These are phyloP conservation scores for Talaromyces amestolkiae DNA, from an alignment of 2,329 filamentous ascomycete genomes.

Conservation along the genomic window DNA sequence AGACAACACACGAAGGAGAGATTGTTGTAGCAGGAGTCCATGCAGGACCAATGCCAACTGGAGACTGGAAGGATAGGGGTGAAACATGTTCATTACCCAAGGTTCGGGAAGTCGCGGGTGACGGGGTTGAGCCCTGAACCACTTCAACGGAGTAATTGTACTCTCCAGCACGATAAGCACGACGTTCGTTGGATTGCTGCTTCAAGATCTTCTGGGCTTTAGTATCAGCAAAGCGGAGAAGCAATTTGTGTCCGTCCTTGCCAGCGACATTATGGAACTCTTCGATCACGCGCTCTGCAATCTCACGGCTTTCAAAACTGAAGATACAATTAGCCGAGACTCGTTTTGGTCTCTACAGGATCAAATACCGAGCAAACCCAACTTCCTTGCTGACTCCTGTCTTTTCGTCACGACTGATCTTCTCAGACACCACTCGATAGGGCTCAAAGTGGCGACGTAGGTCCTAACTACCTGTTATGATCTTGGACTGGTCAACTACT, in stretches of 20 bases:
- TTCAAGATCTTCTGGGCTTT: slow-evolving; percentile 96
- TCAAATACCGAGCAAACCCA: slow-evolving; percentile 81
- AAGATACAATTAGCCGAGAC: slow-evolving; percentile 17
- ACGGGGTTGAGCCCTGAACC: slow-evolving; percentile 45
- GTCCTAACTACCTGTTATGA: slow-evolving; percentile 51
- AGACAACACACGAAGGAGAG: slow-evolving; percentile 45
- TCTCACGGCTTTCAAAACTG: slow-evolving; percentile 84
- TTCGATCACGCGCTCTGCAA: slow-evolving; percentile 85
- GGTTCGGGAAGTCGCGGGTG: slow-evolving; percentile 40
- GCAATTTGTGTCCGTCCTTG: slow-evolving; percentile 76
- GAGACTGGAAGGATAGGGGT: slow-evolving; percentile 44
- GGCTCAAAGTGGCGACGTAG: slow-evolving; percentile 63
- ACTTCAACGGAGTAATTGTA: slow-evolving; percentile 65
- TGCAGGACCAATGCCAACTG: slow-evolving; percentile 39
- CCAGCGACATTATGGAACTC: slow-evolving; percentile 80
- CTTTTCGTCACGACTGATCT: slow-evolving; percentile 87
- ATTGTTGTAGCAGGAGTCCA: slow-evolving; percentile 51
- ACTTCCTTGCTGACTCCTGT: slow-evolving; percentile 90
- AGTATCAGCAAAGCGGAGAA: slow-evolving; percentile 96
- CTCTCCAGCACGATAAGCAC: slow-evolving; percentile 93
- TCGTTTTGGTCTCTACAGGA: neutral
- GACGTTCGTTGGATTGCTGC: slow-evolving; percentile 89
- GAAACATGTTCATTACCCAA: slow-evolving; percentile 42
- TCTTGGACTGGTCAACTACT: neutral
- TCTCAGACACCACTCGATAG: slow-evolving; percentile 77